Percentiles rank a stretch among this genome's conserved stretches.
phyloP scores from a whole-genome alignment of 805 yeast species.

The Kuraishia capsulata region DNA sequence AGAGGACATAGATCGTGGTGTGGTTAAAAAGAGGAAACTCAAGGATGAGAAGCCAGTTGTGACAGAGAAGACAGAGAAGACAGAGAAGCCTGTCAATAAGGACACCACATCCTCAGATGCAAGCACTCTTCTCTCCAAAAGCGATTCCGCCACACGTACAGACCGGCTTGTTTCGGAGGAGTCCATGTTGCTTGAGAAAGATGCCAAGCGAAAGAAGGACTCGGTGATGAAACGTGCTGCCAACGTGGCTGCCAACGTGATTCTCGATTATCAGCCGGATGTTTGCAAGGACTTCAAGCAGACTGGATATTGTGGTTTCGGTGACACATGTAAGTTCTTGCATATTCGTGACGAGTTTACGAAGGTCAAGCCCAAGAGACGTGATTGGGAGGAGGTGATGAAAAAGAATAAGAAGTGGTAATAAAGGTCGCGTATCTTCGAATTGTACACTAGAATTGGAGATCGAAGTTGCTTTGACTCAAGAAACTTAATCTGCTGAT shows the following conservation, averaged over 20 bases:
- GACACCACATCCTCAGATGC: too few relatives aligned
- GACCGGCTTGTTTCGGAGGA: constrained; percentile 16
- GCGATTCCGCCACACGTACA: constrained; percentile 7
- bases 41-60: too few relatives aligned
- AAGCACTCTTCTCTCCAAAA: background rate
- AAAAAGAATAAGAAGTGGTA: constrained; percentile 13
- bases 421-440: too few relatives aligned
- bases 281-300: constrained; percentile 86
- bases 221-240: constrained; percentile 26
- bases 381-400: constrained; percentile 56
- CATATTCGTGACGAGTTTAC: constrained; percentile 86
- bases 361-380: constrained; percentile 18
- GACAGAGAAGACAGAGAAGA: background rate
- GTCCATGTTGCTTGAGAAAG: constrained; percentile 5
- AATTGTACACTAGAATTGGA: background rate
- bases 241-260: constrained; percentile 54
- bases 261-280: constrained; percentile 85
- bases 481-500: too few relatives aligned
- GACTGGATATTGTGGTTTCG: constrained; percentile 95
- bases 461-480: too few relatives aligned
- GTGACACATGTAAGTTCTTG: constrained; percentile 91
- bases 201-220: constrained; percentile 10
- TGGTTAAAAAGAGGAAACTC: background rate
- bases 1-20: background rate
- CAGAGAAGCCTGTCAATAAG: background rate